Evolutionary conservation across 2,329 filamentous ascomycete genomes (phyloP).

Genomic region (Colletotrichum theobromicola): DNA sequence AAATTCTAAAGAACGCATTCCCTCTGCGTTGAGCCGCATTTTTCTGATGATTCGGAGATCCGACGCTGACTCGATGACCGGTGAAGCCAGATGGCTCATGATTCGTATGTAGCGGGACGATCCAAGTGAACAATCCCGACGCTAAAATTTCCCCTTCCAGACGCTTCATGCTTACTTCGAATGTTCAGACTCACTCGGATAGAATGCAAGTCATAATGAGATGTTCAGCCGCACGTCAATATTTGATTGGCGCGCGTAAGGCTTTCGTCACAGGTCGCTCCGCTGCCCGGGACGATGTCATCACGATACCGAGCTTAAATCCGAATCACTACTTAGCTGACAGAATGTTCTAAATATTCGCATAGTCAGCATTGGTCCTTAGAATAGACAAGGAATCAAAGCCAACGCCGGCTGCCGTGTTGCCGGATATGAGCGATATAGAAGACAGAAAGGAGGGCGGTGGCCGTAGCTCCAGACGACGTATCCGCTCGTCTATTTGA

Average conservation of each 20-base stretch:
- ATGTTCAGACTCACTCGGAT: rapidly evolving
- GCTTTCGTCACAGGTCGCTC: background rate
- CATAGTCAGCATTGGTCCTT: background rate
- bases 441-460: background rate
- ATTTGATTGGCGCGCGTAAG: background rate
- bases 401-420: background rate
- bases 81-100: background rate
- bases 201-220: background rate
- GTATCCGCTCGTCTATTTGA: background rate
- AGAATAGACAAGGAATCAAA: background rate
- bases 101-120: background rate
- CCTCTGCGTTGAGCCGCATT: background rate
- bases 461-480: background rate
- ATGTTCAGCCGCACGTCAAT: background rate
- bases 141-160: background rate
- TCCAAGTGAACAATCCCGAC: rapidly evolving
- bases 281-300: background rate
- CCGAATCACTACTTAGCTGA: background rate
- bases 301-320: background rate
- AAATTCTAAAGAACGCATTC: background rate
- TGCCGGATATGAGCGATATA: background rate
- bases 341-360: background rate
- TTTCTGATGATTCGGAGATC: no score
- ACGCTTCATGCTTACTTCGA: background rate
- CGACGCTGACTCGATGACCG: background rate